Conservation (phyloP, 2,329 filamentous ascomycete genomes). For the Didymella keratinophila region DNA sequence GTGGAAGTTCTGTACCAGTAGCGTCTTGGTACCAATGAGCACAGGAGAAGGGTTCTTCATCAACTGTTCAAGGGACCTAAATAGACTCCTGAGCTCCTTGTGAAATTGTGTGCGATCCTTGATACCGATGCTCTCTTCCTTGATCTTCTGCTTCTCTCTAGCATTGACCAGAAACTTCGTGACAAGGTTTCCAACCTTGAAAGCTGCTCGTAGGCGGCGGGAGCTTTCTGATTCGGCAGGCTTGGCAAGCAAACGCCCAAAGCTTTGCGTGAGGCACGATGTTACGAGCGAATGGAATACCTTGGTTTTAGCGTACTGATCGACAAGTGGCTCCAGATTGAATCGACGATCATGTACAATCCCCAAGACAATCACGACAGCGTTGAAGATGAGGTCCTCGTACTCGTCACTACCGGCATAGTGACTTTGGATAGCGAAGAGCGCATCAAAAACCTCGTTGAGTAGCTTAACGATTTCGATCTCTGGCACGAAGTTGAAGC, state of each 20-base stretch:
- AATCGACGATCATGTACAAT: conserved; percentile 96
- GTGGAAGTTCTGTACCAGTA: conserved; percentile 95
- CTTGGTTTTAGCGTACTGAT: conserved; percentile 84
- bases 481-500: conserved; percentile 91
- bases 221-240: conserved; percentile 84
- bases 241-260: conserved; percentile 81
- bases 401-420: conserved; percentile 91
- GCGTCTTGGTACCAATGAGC: conserved; percentile 90
- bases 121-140: conserved; percentile 86
- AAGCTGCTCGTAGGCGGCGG: conserved; percentile 84
- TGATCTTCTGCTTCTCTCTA: conserved; percentile 83
- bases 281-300: conserved; percentile 96
- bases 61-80: conserved; percentile 86
- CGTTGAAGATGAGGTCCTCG: conserved; percentile 90
- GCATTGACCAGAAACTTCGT: conserved; percentile 95
- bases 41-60: conserved; percentile 88
- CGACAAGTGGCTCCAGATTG: conserved; percentile 87
- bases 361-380: conserved; percentile 85
- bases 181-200: conserved; percentile 93
- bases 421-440: conserved; percentile 91
- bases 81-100: conserved; percentile 83
- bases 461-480: conserved; percentile 97
- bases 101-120: conserved; percentile 79
- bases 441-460: conserved; percentile 84
- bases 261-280: conserved; percentile 85